These are phyloP conservation scores for Alternaria infectoria DNA, from an alignment of 2,329 filamentous ascomycete species.

Conservation along the genomic window DNA sequence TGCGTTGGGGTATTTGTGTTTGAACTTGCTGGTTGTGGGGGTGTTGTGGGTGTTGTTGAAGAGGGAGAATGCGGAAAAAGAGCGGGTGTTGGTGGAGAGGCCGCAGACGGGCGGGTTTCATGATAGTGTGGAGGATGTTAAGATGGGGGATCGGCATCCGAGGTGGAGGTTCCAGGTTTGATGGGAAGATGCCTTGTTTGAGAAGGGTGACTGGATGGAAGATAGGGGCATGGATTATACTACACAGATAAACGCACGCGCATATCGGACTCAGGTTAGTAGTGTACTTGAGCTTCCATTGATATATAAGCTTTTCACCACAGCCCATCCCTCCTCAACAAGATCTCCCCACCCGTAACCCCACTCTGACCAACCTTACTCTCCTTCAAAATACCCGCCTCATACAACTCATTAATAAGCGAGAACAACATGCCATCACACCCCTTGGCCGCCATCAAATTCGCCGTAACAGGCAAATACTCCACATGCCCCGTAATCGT, in stretches of 20 bases:
- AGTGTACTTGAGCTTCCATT: too few species aligned
- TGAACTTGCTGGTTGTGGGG: slow-evolving; percentile 42
- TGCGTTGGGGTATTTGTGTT: slow-evolving; percentile 42
- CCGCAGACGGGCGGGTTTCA: slow-evolving; percentile 38
- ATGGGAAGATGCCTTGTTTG: too few species aligned
- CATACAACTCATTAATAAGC: slow-evolving; percentile 59
- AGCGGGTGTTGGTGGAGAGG: slow-evolving; percentile 27
- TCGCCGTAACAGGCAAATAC: slow-evolving; percentile 63
- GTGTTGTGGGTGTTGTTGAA: slow-evolving; percentile 39
- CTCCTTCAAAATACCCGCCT: slow-evolving; percentile 56
- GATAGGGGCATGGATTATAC: too few species aligned
- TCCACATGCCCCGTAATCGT: slow-evolving; percentile 58
- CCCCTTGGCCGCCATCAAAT: slow-evolving; percentile 64
- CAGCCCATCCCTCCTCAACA: slow-evolving; percentile 33
- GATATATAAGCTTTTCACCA: too few species aligned
- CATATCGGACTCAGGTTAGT: too few species aligned
- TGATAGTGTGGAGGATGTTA: slow-evolving; percentile 40
- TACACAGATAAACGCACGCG: too few species aligned
- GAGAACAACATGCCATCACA: slow-evolving; percentile 66
- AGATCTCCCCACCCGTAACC: slow-evolving; percentile 50
- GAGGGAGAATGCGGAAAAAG: slow-evolving; percentile 41
- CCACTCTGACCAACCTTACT: slow-evolving; percentile 54
- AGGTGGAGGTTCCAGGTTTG: slow-evolving; percentile 43
- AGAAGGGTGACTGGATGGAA: too few species aligned
- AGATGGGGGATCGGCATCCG: slow-evolving; percentile 43